Evolutionary conservation across 129 eudicot species (phyloP).

Genomic region (Chrysanthemum lavandulifolium): DNA sequence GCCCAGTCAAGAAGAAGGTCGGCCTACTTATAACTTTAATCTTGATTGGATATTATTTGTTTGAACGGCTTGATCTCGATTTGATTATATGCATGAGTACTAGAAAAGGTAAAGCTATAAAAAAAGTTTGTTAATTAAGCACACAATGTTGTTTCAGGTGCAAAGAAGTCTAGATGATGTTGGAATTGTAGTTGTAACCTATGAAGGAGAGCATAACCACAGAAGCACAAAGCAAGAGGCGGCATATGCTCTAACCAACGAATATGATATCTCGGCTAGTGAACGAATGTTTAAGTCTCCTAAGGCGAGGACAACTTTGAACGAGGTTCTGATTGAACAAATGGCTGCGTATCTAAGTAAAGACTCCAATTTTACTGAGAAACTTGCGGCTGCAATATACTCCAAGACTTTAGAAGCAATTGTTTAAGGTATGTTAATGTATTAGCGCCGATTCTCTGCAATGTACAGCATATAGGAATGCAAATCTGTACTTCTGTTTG

Average conservation of each 20-base stretch:
- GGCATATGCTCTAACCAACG: slow-evolving; percentile 6
- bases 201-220: slow-evolving; percentile 87
- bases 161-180: slow-evolving; percentile 77
- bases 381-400: slow-evolving; percentile 60
- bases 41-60: too few relatives aligned
- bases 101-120: background rate
- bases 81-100: background rate
- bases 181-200: slow-evolving; percentile 56
- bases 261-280: background rate
- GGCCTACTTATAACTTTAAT: too few relatives aligned
- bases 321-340: slow-evolving; percentile 49
- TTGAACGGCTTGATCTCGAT: background rate
- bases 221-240: slow-evolving; percentile 25
- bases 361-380: slow-evolving; percentile 50
- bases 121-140: background rate
- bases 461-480: background rate
- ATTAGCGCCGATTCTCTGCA: background rate
- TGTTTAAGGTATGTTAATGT: slow-evolving; percentile 8
- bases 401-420: slow-evolving; percentile 37
- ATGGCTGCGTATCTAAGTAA: slow-evolving; percentile 55
- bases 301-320: slow-evolving; percentile 6
- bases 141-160: slow-evolving; percentile 36
- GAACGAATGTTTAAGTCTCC: background rate
- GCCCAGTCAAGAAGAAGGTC: slow-evolving; percentile 90
- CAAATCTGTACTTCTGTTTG: background rate